Conservation (phyloP, 2,329 filamentous ascomycete species). For the Chalaropsis thielavioides region DNA sequence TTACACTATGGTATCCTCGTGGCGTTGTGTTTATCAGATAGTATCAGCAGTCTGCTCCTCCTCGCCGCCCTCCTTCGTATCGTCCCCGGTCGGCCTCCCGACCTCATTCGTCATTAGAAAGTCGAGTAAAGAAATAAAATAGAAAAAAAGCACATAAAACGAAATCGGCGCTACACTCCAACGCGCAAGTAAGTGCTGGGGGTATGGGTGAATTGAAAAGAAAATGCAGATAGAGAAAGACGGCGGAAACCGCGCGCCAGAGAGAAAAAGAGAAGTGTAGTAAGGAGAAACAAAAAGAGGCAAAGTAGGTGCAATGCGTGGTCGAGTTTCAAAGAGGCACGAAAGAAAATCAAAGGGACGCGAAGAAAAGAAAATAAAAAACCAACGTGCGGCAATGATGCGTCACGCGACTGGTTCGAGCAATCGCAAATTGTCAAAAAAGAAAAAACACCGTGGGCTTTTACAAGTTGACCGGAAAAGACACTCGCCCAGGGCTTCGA, state of each 20-base stretch:
- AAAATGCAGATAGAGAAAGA: not conserved
- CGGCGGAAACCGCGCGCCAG: not conserved
- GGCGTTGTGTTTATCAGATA: not conserved
- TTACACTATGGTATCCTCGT: not conserved
- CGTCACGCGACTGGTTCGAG: too few species aligned
- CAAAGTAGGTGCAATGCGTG: not conserved
- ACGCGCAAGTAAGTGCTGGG: slow-evolving; percentile 2
- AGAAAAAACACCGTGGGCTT: not conserved
- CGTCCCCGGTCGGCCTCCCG: not conserved
- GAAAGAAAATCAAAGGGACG: not conserved
- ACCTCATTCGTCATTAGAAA: slow-evolving; percentile 1
- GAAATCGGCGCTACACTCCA: slow-evolving; percentile 5
- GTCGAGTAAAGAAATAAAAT: not conserved
- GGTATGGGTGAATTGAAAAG: slow-evolving; percentile 6
- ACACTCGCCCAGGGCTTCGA: not conserved
- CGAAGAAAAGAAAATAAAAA: slow-evolving; percentile 1
- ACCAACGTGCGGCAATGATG: not conserved
- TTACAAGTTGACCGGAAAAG: not conserved
- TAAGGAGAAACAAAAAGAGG: not conserved
- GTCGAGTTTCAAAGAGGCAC: not conserved
- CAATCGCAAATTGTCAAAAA: too few species aligned
- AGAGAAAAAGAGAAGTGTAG: slow-evolving; percentile 2
- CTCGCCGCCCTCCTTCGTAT: not conserved
- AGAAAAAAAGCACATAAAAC: not conserved
- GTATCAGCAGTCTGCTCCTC: not conserved